Base-by-base conservation (phyloP, 2,329 filamentous ascomycete species). In the Aspergillus ruber region DNA sequence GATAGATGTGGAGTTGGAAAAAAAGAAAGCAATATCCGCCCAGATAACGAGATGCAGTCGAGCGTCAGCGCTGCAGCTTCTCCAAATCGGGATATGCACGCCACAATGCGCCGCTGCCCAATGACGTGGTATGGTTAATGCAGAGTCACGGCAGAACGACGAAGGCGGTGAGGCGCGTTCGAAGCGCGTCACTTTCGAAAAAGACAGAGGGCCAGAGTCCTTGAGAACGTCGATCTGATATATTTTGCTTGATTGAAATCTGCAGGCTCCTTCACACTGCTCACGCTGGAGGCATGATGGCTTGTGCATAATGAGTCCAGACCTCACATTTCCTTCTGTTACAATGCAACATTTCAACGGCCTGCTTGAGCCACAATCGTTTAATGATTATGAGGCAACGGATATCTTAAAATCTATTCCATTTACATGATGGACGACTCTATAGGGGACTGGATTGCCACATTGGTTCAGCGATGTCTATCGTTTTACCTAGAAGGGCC, bases 41-140 rank as follows among this genome's bases (percentile, higher is more conserved):
- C 18, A 41, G 18, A 41, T 1, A 29, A 29, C 4, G 25, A 29
- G 25, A 29, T 29, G 25, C 25, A 29, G 25, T 29, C 25, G 10
- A 29, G 39, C 18, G 17, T 42, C 39, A 42, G 17, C 35, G n/a
- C 35, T 38, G 35, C 35, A 17, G 15, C 20, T 42, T 9, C 21
- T 42, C 39, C 20, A 20, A 10, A 43, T 48, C 45, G 50, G 38
- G 49, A 25, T 29, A 39, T 42, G 41, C 39, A 43, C 45, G 45
- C 32, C n/a, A 43, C 48, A 51, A 45, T 48, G 46, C 29, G 23
- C 44, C 48, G 54, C 59, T 57, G 55, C 60, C 54, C 57, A 61
- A 59, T 66, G 60, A 64, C 61, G 64, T 62, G 61, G 8, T 45
- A 46, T 56, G 54, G 52, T 49, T 55, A 48, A 50, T 56, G 53